Percentiles rank a stretch among this genome's conserved stretches.
These are phyloP conservation scores for Hypomyces perniciosus DNA, from an alignment of 2,329 filamentous ascomycete species.

Conservation along the genomic window DNA sequence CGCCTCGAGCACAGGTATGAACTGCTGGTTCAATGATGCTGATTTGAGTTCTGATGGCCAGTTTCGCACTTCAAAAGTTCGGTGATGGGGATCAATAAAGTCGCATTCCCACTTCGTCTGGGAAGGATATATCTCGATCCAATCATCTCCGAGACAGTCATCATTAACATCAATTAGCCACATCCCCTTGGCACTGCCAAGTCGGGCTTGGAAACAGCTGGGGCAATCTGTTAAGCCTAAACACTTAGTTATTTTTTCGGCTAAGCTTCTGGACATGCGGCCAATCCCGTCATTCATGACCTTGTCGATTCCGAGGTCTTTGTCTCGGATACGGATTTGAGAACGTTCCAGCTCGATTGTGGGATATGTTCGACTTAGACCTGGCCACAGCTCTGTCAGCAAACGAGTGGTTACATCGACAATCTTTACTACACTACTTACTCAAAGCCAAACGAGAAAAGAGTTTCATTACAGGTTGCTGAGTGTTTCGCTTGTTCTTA, in stretches of 20 bases:
- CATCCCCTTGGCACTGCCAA: conserved; percentile 69
- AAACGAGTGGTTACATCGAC: neutral
- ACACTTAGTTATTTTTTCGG: conserved; percentile 41
- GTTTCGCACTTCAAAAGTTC: conserved; percentile 60
- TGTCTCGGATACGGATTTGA: conserved; percentile 37
- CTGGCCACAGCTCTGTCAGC: conserved; percentile 25
- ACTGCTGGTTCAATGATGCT: conserved; percentile 58
- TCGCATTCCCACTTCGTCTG: conserved; percentile 63
- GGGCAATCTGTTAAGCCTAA: conserved; percentile 52
- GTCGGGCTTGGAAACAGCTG: conserved; percentile 61
- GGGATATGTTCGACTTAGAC: conserved; percentile 45
- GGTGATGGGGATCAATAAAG: conserved; percentile 41
- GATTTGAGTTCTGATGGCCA: conserved; percentile 29
- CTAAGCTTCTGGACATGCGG: conserved; percentile 56
- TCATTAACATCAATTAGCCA: conserved; percentile 58
- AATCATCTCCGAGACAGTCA: conserved; percentile 38
- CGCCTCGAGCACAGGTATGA: conserved; percentile 62
- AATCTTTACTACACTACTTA: conserved; percentile 21
- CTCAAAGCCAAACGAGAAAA: conserved; percentile 53
- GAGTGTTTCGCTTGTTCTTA: conserved; percentile 31
- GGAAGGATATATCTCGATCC: conserved; percentile 62
- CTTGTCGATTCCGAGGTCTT: conserved; percentile 35
- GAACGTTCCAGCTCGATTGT: conserved; percentile 38
- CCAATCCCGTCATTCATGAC: conserved; percentile 65
- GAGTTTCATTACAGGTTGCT: conserved; percentile 47